These are phyloP conservation scores for Yarrowia deformans DNA, from an alignment of 805 yeast genomes.

Conservation along the genomic window DNA sequence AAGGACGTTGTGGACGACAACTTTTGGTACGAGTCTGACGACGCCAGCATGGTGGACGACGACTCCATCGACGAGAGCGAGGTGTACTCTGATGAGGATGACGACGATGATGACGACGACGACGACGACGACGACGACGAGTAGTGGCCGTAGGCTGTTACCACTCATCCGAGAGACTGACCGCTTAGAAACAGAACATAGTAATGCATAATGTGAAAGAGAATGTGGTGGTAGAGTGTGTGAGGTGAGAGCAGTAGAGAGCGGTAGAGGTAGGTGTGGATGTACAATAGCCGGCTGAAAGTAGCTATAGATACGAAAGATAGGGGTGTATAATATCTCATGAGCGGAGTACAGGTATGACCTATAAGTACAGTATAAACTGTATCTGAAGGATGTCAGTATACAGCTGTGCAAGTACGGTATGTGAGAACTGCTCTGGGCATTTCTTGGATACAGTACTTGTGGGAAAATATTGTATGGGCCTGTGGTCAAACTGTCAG, in stretches of 20 bases:
- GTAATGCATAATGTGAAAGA: slow-evolving; percentile 35
- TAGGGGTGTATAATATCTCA: no score
- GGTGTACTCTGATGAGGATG: slow-evolving; percentile 28
- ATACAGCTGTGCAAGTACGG: no score
- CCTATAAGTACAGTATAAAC: no score
- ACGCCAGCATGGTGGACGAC: slow-evolving; percentile 56
- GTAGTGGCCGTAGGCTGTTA: background rate
- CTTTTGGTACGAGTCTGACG: slow-evolving; percentile 82
- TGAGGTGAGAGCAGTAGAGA: no score
- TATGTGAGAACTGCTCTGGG: no score
- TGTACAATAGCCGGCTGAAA: no score
- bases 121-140: slow-evolving; percentile 33
- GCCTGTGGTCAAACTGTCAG: no score
- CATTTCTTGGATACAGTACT: no score
- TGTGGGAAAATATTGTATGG: no score
- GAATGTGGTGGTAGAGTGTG: background rate
- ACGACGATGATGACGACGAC: slow-evolving; percentile 33
- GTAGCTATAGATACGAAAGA: no score
- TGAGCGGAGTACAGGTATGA: no score
- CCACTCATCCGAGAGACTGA: slow-evolving; percentile 10
- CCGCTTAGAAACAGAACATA: slow-evolving; percentile 28
- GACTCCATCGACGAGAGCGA: slow-evolving; percentile 57
- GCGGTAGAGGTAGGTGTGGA: background rate
- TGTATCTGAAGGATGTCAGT: no score
- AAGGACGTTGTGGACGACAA: slow-evolving; percentile 76